Evolutionary conservation across 345 rosid genomes (phyloP).

Genomic region (Dipteronia dyeriana): DNA sequence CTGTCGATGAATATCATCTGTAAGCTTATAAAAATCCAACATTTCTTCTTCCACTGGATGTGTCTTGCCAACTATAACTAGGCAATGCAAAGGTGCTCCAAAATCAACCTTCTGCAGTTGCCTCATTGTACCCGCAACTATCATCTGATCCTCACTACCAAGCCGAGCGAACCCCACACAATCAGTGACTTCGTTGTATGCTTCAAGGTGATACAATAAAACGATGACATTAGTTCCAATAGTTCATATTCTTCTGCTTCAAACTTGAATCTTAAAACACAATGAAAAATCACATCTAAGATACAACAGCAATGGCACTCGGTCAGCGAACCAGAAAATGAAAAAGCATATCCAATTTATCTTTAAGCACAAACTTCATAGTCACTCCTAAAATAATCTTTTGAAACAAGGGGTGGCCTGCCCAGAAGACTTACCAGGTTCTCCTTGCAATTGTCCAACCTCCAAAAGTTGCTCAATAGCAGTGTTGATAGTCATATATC

Average conservation of each 20-base stretch:
- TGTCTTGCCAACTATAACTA: slow-evolving; percentile 72
- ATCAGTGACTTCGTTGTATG: slow-evolving; percentile 56
- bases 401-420: background rate
- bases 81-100: slow-evolving; percentile 83
- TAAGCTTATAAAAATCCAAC: slow-evolving; percentile 65
- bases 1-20: slow-evolving; percentile 6
- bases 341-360: background rate
- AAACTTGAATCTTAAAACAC: background rate
- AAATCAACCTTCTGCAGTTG: slow-evolving; percentile 64
- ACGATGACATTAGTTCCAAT: background rate
- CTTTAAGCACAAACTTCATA: background rate
- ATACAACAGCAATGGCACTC: background rate
- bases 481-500: slow-evolving; percentile 80
- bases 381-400: background rate
- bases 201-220: slow-evolving; percentile 32
- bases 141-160: slow-evolving; percentile 83
- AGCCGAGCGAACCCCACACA: slow-evolving; percentile 84
- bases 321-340: background rate
- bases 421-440: slow-evolving; percentile 45
- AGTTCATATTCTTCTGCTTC: background rate
- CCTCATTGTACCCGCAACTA: slow-evolving; percentile 80
- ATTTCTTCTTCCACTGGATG: slow-evolving; percentile 93
- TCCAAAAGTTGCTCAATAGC: slow-evolving; percentile 93
- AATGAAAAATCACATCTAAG: background rate
- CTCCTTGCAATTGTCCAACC: slow-evolving; percentile 62